These are phyloP conservation scores for Corchorus capsularis DNA, from an alignment of 345 rosid species.

Conservation along the genomic window DNA sequence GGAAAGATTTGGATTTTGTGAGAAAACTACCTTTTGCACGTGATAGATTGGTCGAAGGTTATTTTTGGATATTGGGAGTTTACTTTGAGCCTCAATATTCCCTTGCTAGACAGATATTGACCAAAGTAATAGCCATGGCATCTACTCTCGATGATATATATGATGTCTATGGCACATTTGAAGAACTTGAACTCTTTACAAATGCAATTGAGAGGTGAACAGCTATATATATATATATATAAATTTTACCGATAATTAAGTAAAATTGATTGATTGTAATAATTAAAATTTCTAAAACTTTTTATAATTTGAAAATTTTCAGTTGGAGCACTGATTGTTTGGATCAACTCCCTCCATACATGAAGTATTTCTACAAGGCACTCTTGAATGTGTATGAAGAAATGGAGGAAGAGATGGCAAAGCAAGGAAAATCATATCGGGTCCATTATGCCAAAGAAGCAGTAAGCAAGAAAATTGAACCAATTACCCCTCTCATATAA, in stretches of 20 bases:
- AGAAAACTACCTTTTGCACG: slow-evolving; percentile 33
- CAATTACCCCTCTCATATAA: neutral
- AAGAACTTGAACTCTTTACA: slow-evolving; percentile 27
- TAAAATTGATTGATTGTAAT: neutral
- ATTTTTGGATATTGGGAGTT: slow-evolving; percentile 27
- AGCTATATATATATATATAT: neutral
- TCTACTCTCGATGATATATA: slow-evolving; percentile 28
- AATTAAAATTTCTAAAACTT: neutral
- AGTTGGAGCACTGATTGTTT: slow-evolving; percentile 5
- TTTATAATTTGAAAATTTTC: neutral
- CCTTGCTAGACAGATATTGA: slow-evolving; percentile 15
- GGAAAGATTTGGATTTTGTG: slow-evolving; percentile 25
- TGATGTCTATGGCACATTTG: slow-evolving; percentile 22
- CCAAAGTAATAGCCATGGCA: slow-evolving; percentile 16
- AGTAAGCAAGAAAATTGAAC: neutral
- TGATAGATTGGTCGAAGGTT: slow-evolving; percentile 29
- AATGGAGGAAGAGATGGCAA: neutral
- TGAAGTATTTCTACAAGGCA: neutral
- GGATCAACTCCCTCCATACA: neutral
- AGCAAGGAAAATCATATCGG: neutral
- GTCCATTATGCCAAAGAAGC: neutral
- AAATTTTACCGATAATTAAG: too few relatives aligned
- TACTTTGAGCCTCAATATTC: slow-evolving; percentile 28
- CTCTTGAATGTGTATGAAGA: neutral
- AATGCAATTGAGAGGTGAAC: slow-evolving; percentile 29